Percentiles rank a stretch among this genome's conserved stretches.
phyloP scores from a whole-genome alignment of 176 grass and related monocot genomes.

The Ananas comosus region DNA sequence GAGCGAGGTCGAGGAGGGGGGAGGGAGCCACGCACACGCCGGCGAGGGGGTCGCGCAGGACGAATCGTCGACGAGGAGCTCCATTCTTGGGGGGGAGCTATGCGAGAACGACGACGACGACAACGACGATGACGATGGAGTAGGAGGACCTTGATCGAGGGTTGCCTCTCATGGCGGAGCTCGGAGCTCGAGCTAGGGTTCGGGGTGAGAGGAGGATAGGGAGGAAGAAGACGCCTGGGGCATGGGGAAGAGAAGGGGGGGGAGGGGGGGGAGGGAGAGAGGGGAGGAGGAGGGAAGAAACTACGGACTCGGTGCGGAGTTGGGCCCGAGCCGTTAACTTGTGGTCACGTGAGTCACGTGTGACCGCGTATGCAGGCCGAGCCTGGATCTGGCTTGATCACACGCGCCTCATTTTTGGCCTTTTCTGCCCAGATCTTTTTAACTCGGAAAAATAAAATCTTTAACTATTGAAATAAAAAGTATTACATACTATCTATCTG shows the following conservation, averaged over 20 bases:
- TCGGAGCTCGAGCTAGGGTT: background rate
- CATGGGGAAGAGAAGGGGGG: background rate
- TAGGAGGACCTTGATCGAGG: background rate
- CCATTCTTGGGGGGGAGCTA: constrained; percentile 60
- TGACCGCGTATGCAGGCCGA: too few relatives aligned
- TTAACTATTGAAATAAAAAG: too few relatives aligned
- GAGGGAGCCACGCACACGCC: constrained; percentile 46
- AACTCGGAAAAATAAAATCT: too few relatives aligned
- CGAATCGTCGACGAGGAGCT: constrained; percentile 35
- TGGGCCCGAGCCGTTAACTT: too few relatives aligned
- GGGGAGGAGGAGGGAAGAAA: too few relatives aligned
- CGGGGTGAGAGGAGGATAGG: background rate
- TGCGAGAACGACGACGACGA: background rate
- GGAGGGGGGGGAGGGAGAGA: too few relatives aligned
- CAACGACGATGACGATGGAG: background rate
- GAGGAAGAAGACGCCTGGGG: background rate
- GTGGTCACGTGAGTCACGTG: too few relatives aligned
- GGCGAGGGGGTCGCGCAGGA: constrained; percentile 20
- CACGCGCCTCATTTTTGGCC: too few relatives aligned
- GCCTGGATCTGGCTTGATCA: too few relatives aligned
- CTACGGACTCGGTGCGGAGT: too few relatives aligned
- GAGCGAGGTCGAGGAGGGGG: constrained; percentile 64
- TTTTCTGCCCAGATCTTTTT: too few relatives aligned
- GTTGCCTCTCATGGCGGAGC: background rate
- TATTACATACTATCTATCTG: too few relatives aligned